Evolutionary conservation across 2,329 filamentous ascomycete species (phyloP), one percentile per base, ranked within the genome.

Genomic region (Emmonsiellopsis sp.): DNA sequence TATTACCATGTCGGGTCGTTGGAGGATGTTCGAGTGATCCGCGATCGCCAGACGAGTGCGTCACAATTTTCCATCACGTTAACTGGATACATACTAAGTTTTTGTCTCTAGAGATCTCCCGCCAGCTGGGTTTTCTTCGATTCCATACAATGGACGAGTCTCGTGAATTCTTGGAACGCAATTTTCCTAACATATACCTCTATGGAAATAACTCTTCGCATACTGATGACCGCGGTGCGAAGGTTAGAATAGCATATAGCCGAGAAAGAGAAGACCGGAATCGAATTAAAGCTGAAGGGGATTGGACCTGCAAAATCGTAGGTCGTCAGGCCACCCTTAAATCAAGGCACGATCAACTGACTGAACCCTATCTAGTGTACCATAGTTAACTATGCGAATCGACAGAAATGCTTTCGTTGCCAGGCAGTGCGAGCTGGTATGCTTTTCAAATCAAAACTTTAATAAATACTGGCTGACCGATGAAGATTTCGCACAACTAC

Each of bases 351-450:
- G 27, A 17, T 47, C 39, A 17, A 7, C 42, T 55, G 31, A 14
- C 52, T 56, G 8, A 55, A 21, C 7, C 6, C 39, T 36, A 32
- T 54, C 42, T 49, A 83, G 80, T 82, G 79, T 63, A 68, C 71
- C 31, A 71, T 78, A 54, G 68, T 77, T 52, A 85, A 84, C 60
- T 84, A 78, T 59, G 71, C 79, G 5, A 75, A 76, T 46, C 74
- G 81, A 43, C 67, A 70, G 11, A 71, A 75, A 53, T 85, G 82
- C 61, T 83, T 80, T 62, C 75, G 79, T 44, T 85, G 82, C 62
- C 78, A 81, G 60, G 71, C 73, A 8, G 74, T 75, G 14, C 73
- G 74, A 61, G 74, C 75, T 55, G 75, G 79, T 81, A 66, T 61
- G 74, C 64, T 7, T 44, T 31, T 40, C 14, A 13, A 14, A 45